Conservation (phyloP, 768 basidiomycete species). For the Rhizopogon sp. region DNA sequence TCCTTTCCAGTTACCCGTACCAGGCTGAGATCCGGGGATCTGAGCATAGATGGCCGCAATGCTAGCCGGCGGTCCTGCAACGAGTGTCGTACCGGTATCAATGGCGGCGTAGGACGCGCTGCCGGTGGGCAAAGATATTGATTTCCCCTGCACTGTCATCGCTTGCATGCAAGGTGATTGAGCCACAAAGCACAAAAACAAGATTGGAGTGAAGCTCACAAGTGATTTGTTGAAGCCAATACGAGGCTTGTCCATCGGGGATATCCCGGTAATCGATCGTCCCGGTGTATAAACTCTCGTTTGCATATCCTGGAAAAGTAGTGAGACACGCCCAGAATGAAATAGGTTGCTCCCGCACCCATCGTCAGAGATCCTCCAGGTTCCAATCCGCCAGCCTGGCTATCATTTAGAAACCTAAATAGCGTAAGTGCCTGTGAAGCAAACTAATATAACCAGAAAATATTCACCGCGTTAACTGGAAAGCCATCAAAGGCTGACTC, state of each 20-base stretch:
- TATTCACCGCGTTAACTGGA: conserved; percentile 52
- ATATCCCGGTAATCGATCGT: conserved; percentile 43
- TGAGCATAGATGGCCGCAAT: conserved; percentile 40
- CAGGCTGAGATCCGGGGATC: conserved; percentile 37
- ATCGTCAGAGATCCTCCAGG: conserved; percentile 73
- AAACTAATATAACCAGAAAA: background rate
- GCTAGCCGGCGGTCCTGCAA: conserved; percentile 41
- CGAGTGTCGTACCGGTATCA: conserved; percentile 57
- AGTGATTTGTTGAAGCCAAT: conserved; percentile 41
- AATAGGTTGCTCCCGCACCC: conserved; percentile 35
- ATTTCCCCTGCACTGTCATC: conserved; percentile 31
- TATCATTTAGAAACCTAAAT: conserved; percentile 45
- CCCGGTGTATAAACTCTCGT: conserved; percentile 42
- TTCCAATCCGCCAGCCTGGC: conserved; percentile 37
- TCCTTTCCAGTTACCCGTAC: conserved; percentile 35
- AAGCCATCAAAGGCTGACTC: conserved; percentile 51
- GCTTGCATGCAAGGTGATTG: conserved; percentile 12
- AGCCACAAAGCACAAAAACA: background rate
- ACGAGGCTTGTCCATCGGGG: conserved; percentile 34
- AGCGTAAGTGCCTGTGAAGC: background rate
- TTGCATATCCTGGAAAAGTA: conserved; percentile 47
- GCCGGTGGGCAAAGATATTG: conserved; percentile 31
- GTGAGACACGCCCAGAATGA: background rate
- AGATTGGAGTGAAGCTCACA: conserved; percentile 9
- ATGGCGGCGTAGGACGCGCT: conserved; percentile 36